Evolutionary conservation across 2,329 filamentous ascomycete genomes (phyloP), one percentile per base, ranked within the genome.

Genomic region (Hymenoscyphus scutula): DNA sequence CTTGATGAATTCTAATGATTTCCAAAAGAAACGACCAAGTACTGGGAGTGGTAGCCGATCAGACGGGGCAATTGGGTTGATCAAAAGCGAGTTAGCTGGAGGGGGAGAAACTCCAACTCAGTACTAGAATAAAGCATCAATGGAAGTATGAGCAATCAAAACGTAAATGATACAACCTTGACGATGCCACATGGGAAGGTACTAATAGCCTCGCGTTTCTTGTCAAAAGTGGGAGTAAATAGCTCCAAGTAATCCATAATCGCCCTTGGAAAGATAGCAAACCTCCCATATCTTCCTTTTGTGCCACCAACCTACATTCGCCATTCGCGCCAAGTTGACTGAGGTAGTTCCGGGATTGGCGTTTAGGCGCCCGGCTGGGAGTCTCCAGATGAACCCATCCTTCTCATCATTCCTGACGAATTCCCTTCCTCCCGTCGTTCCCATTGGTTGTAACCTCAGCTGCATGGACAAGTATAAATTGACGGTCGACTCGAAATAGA

Each of bases 401-500:
- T 41, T 27, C 34, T 13, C 23, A 23, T 27, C 27, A 19, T 58
- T 34, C 25, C 56, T 51, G 37, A 53, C 1, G 45, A 59, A 23
- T 32, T 59, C 17, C 25, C 25, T 15, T n/a, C 54, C 19, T n/a
- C n/a, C n/a, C n/a, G n/a, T 23, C 29, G 13, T 29, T 60, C 56
- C 59, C 58, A 68, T 69, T 69, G 68, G n/a, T n/a, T n/a, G n/a
- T n/a, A n/a, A n/a, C n/a, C n/a, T n/a, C n/a, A n/a, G n/a, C n/a
- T n/a, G n/a, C n/a, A n/a, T n/a, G n/a, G n/a, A n/a, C n/a, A n/a
- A n/a, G n/a, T n/a, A n/a, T n/a, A n/a, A n/a, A n/a, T n/a, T n/a
- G n/a, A n/a, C n/a, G n/a, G n/a, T n/a, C n/a, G n/a, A n/a, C 66
- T 48, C 58, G 65, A 61, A 69, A 71, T 71, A 71, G 69, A 67